These are phyloP conservation scores for Penicillium paxilli DNA, from an alignment of 495 filamentous ascomycete genomes.

Conservation along the genomic window DNA sequence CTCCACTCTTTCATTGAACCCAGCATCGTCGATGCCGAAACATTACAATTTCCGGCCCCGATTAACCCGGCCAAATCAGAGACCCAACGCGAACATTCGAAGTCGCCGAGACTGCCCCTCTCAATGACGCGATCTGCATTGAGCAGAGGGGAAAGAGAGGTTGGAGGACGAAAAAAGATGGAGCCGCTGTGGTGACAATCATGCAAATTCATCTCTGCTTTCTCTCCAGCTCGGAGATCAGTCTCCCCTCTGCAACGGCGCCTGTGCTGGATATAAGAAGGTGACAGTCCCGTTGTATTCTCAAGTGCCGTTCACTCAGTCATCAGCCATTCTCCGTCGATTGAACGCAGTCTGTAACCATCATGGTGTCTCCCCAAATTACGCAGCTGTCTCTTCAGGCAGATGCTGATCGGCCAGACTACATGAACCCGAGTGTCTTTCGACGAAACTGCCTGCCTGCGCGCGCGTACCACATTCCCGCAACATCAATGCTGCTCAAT, in stretches of 20 bases:
- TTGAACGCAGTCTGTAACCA: background rate
- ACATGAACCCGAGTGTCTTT: constrained; percentile 41
- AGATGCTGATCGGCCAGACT: background rate
- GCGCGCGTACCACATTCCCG: constrained; percentile 60
- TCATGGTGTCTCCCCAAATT: background rate
- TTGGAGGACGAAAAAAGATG: too few relatives aligned
- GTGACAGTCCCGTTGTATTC: background rate
- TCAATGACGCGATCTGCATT: background rate
- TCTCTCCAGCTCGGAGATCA: background rate
- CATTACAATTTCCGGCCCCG: background rate
- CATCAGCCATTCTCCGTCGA: background rate
- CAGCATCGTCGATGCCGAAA: too few relatives aligned
- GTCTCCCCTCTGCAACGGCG: background rate
- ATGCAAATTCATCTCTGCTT: background rate
- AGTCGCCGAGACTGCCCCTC: background rate
- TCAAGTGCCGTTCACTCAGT: background rate
- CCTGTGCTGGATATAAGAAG: background rate
- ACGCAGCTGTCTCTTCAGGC: background rate
- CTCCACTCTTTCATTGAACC: too few relatives aligned
- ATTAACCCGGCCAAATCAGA: background rate
- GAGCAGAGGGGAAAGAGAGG: background rate
- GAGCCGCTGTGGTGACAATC: background rate
- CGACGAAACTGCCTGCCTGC: constrained; percentile 63
- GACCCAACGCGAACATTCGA: background rate
- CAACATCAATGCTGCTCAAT: constrained; percentile 50